These are phyloP conservation scores for Colletotrichum sp. DNA, from an alignment of 2,329 filamentous ascomycete genomes.

Conservation along the genomic window DNA sequence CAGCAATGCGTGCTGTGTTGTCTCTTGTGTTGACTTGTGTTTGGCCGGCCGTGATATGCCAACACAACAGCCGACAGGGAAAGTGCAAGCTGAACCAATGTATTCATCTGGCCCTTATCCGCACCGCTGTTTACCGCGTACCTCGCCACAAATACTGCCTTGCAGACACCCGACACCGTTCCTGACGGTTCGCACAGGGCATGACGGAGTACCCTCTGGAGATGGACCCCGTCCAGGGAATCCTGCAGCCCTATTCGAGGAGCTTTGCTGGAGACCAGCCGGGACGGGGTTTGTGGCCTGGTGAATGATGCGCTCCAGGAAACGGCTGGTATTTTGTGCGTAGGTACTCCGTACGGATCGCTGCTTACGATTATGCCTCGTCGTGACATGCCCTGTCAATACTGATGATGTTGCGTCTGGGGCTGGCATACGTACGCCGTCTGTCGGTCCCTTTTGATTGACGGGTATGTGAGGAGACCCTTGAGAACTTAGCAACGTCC, in stretches of 20 bases:
- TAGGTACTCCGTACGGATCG: not conserved
- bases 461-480: constrained; percentile 7
- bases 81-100: constrained; percentile 1
- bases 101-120: not conserved
- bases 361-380: not conserved
- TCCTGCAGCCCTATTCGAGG: constrained; percentile 21
- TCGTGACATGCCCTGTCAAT: not conserved
- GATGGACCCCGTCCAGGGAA: not conserved
- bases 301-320: constrained; percentile 16
- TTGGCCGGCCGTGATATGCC: constrained; percentile 9
- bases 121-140: not conserved
- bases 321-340: not conserved
- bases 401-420: not conserved
- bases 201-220: not conserved
- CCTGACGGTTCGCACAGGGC: constrained; percentile 16
- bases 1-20: not conserved
- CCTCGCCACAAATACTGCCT: not conserved
- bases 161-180: not conserved
- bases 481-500: not conserved
- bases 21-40: constrained; percentile 9
- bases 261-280: not conserved
- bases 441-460: not conserved
- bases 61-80: constrained; percentile 1
- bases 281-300: constrained; percentile 7
- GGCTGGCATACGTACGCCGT: not conserved